Conservation (phyloP, 768 basidiomycete genomes). For the Cantharellus cinnabarinus region DNA sequence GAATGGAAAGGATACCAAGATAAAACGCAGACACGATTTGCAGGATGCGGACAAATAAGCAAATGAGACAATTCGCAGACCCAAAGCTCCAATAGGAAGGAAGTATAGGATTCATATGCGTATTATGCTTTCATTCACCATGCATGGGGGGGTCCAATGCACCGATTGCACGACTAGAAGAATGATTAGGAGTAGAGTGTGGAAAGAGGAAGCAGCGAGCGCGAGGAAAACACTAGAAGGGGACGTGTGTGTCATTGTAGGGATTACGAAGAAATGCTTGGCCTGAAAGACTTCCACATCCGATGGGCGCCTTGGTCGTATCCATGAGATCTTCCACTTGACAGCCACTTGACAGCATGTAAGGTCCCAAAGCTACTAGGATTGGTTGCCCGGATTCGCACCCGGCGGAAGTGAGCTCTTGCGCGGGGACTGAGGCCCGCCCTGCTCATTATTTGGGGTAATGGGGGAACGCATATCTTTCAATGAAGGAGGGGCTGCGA, state of each 20-base stretch:
- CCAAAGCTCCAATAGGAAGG: too few species aligned
- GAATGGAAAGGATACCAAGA: too few species aligned
- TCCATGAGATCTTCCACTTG: too few species aligned
- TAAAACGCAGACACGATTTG: too few species aligned
- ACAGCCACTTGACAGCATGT: too few species aligned
- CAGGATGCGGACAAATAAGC: too few species aligned
- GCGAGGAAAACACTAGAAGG: not conserved
- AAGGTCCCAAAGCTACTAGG: too few species aligned
- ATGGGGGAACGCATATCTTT: not conserved
- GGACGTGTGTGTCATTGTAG: not conserved
- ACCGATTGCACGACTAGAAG: not conserved
- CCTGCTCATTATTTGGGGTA: not conserved
- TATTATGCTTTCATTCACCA: too few species aligned
- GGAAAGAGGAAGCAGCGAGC: not conserved
- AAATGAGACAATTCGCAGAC: too few species aligned
- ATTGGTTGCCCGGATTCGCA: too few species aligned
- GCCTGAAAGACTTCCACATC: constrained; percentile 16
- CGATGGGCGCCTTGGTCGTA: too few species aligned
- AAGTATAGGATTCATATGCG: too few species aligned
- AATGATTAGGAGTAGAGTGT: not conserved
- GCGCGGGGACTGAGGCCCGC: not conserved
- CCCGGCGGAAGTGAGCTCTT: not conserved
- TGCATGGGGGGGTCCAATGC: not conserved
- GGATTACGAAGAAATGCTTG: constrained; percentile 31
- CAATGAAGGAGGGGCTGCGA: constrained; percentile 5